Base-by-base conservation (phyloP, 345 rosid species). In the Eucalyptus cloeziana region DNA sequence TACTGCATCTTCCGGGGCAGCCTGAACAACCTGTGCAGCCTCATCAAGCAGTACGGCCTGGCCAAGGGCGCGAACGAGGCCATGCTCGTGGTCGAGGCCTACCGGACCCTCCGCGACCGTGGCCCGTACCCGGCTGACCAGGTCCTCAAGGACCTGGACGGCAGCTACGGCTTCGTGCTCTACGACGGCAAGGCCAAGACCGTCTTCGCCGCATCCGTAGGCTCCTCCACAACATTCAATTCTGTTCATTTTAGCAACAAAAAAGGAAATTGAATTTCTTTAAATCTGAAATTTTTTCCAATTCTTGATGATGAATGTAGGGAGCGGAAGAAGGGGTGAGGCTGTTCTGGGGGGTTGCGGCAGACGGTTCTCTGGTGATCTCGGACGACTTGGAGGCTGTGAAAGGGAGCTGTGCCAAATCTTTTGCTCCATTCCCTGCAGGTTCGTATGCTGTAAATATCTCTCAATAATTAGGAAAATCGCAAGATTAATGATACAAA, bases 41-140 rank as follows among this genome's bases (percentile, higher is more conserved):
- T 96, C 37, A 92, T 87, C 54, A 93, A 88, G 90, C 97, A 95
- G 51, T 96, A 96, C 86, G 98, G 98, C 15, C 89, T 96, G 1
- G 90, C 94, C 5, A 96, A 95, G 90, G 92, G 94, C 13, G 76
- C 90, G 31, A 92, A 94, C 19, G 97, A 96, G 91, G 97, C 98
- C 50, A 91, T 94, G 96, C 88, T 95, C 85, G 92, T 94, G 30
- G 91, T 95, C 21, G 95, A 96, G 88, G 96, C 97, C 3, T 96
- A 96, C 87, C 87, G 94, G 91, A 95, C 98, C 60, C 94, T 96
- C 49, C 94, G 98, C 19, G 97, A 96, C 91, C 94, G 98, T 1
- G 98, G 98, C 12, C 98, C 98, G 2, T 95, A 93, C 89, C 98
- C 98, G 1, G 96, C 96, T 9, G 94, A 95, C 71, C 93, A 96